Conservation (phyloP, 2,329 filamentous ascomycete species). For the Catunica adiposa region DNA sequence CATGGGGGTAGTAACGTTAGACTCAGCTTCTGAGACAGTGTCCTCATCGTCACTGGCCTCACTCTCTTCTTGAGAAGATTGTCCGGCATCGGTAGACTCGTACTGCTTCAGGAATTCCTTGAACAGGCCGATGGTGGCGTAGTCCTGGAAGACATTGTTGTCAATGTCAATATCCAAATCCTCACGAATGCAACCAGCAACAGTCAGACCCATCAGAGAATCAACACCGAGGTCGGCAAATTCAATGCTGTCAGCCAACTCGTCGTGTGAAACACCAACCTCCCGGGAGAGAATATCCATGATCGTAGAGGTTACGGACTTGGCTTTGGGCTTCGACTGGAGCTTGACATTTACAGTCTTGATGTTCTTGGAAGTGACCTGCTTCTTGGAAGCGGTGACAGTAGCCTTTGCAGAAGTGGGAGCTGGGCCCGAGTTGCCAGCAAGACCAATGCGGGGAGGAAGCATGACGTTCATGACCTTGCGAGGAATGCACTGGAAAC, state of each 20-base stretch:
- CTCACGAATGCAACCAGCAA: constrained; percentile 39
- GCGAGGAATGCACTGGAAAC: constrained; percentile 51
- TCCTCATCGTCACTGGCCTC: constrained; percentile 28
- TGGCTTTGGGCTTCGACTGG: constrained; percentile 19
- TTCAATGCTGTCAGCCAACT: constrained; percentile 38
- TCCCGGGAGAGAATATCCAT: constrained; percentile 40
- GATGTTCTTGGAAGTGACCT: constrained; percentile 31
- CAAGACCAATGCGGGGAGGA: constrained; percentile 35
- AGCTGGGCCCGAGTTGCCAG: constrained; percentile 23
- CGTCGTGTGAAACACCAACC: constrained; percentile 36
- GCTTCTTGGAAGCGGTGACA: constrained; percentile 23
- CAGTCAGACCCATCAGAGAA: constrained; percentile 43
- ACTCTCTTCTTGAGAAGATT: constrained; percentile 19
- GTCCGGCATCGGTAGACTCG: constrained; percentile 19
- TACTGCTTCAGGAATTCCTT: constrained; percentile 27
- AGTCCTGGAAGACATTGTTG: constrained; percentile 36
- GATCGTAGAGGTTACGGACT: constrained; percentile 26
- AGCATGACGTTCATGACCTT: constrained; percentile 50
- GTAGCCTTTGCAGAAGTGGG: constrained; percentile 22
- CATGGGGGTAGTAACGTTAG: constrained; percentile 35
- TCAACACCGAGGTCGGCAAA: constrained; percentile 44
- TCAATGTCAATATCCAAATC: constrained; percentile 39
- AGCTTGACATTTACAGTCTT: constrained; percentile 34
- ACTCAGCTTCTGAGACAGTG: constrained; percentile 31
- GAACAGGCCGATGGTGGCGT: constrained; percentile 37